Percentiles rank a stretch among this genome's conserved stretches.
Conservation (phyloP, 495 filamentous ascomycete genomes). For the Endocarpon pusillum region DNA sequence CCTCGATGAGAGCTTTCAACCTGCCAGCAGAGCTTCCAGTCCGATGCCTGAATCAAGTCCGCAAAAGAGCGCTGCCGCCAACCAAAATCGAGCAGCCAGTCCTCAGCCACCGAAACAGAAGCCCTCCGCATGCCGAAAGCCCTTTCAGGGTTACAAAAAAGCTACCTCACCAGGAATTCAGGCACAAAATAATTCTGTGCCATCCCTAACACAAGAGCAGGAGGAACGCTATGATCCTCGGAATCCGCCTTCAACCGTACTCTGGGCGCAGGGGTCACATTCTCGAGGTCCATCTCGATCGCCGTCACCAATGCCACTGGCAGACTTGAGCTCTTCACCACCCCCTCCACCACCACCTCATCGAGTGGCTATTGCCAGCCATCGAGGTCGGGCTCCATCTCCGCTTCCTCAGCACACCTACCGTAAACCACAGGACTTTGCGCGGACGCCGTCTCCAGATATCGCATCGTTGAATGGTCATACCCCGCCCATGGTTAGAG, state of each 20-base stretch:
- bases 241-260: conserved; percentile 17
- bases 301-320: conserved; percentile 11
- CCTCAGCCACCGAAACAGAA: conserved; percentile 32
- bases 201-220: conserved; percentile 16
- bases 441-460: conserved; percentile 42
- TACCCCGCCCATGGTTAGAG: conserved; percentile 79
- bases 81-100: conserved; percentile 12
- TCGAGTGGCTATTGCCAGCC: conserved; percentile 15
- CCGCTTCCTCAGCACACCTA: conserved; percentile 31
- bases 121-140: conserved; percentile 32
- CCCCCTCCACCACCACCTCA: conserved; percentile 21
- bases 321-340: conserved; percentile 12
- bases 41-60: conserved; percentile 41
- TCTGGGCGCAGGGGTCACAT: conserved; percentile 20
- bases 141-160: conserved; percentile 37
- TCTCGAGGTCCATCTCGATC: conserved; percentile 6
- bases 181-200: conserved; percentile 16
- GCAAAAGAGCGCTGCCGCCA: conserved; percentile 11
- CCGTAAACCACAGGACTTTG: conserved; percentile 27
- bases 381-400: conserved; percentile 15
- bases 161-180: conserved; percentile 27
- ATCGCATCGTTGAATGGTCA: conserved; percentile 49
- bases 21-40: conserved; percentile 59
- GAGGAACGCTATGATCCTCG: conserved; percentile 17
- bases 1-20: conserved; percentile 66